Conservation (phyloP, 495 filamentous ascomycete species). For the Penicillium mononematosum region DNA sequence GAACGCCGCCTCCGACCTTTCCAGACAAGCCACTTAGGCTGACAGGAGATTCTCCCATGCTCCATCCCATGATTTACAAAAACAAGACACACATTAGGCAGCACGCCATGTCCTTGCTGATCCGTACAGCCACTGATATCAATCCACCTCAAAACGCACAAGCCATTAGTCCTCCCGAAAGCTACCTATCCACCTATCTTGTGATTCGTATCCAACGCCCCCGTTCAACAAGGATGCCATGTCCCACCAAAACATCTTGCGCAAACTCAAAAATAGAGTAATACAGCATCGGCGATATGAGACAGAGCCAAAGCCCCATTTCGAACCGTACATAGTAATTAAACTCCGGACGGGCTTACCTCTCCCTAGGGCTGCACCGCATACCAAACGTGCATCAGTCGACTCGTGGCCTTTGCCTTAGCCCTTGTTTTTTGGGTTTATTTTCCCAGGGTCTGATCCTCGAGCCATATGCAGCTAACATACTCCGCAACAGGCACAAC, state of each 20-base stretch:
- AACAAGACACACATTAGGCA: slow-evolving; percentile 3
- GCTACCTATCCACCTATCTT: neutral
- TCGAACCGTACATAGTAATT: slow-evolving; percentile 3
- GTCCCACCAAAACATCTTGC: neutral
- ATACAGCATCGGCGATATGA: slow-evolving; percentile 6
- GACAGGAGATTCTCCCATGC: neutral
- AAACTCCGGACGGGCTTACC: neutral
- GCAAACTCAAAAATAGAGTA: neutral
- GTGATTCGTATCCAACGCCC: neutral
- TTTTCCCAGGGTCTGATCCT: neutral
- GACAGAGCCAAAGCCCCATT: slow-evolving; percentile 2
- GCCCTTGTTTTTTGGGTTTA: neutral
- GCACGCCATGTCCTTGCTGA: slow-evolving; percentile 4
- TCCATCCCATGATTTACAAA: slow-evolving; percentile 2
- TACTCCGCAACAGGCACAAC: neutral
- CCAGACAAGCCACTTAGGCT: neutral
- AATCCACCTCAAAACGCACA: neutral
- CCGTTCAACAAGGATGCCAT: neutral
- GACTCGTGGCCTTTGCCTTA: slow-evolving; percentile 3
- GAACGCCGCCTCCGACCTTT: slow-evolving; percentile 2
- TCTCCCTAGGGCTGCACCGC: slow-evolving; percentile 10
- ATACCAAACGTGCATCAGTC: slow-evolving; percentile 3
- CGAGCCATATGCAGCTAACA: neutral
- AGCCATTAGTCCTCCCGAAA: slow-evolving; percentile 1
- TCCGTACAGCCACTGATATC: slow-evolving; percentile 2